Conservation (phyloP, 2,329 filamentous ascomycete species). For the Sporothrix humicola region DNA sequence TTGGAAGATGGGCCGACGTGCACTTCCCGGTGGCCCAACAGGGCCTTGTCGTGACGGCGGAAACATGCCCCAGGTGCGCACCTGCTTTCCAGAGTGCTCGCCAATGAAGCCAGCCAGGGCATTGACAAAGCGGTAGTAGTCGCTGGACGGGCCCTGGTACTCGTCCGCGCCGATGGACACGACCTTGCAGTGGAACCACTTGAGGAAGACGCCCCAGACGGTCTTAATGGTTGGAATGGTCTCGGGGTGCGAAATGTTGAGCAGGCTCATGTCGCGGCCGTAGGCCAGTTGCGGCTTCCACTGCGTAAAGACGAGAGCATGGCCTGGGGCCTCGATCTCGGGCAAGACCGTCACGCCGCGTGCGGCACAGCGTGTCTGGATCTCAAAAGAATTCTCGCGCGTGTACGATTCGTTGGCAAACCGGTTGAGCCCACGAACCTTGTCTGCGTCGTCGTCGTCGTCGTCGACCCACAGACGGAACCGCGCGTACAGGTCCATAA, state of each 20-base stretch:
- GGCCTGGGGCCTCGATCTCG: slow-evolving; percentile 65
- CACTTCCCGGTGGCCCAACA: background rate
- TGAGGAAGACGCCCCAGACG: slow-evolving; percentile 59
- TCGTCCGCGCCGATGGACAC: slow-evolving; percentile 64
- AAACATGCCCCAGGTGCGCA: slow-evolving; percentile 63
- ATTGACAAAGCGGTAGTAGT: slow-evolving; percentile 61
- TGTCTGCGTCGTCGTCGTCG: background rate
- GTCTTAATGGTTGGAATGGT: slow-evolving; percentile 59
- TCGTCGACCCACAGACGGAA: slow-evolving; percentile 50
- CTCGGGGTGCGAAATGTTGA: slow-evolving; percentile 62
- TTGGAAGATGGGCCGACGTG: slow-evolving; percentile 47
- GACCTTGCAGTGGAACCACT: slow-evolving; percentile 62
- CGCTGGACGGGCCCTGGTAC: slow-evolving; percentile 52
- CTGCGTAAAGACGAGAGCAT: slow-evolving; percentile 61
- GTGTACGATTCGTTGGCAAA: slow-evolving; percentile 62
- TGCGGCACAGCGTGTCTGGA: slow-evolving; percentile 58
- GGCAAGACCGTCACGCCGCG: slow-evolving; percentile 64
- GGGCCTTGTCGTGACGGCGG: slow-evolving; percentile 46
- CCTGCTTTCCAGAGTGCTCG: slow-evolving; percentile 48
- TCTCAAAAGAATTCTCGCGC: slow-evolving; percentile 55
- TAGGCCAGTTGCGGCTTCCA: slow-evolving; percentile 64
- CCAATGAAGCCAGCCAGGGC: slow-evolving; percentile 56
- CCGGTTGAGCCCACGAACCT: slow-evolving; percentile 52
- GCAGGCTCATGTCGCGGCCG: slow-evolving; percentile 52
- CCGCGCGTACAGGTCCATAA: slow-evolving; percentile 58